Evolutionary conservation across 768 basidiomycete genomes (phyloP).

Genomic region (Kwoniella heveanensis): DNA sequence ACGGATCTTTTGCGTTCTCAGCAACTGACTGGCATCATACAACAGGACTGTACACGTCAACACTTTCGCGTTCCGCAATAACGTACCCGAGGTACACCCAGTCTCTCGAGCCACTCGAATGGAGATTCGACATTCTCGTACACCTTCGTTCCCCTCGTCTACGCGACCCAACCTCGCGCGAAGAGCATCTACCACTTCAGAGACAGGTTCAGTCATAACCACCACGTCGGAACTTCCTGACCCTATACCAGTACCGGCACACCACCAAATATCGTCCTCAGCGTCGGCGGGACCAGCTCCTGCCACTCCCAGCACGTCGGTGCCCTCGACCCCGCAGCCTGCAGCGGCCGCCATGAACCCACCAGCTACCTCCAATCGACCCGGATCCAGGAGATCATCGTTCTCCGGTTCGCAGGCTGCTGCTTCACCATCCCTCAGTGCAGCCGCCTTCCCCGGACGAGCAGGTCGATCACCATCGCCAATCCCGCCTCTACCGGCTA

Average conservation of each 20-base stretch:
- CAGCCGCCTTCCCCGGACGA: constrained; percentile 37
- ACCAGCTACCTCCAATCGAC: constrained; percentile 44
- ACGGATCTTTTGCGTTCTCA: background rate
- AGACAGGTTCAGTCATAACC: constrained; percentile 67
- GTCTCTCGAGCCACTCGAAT: constrained; percentile 80
- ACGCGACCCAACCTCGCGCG: constrained; percentile 61
- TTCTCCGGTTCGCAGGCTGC: constrained; percentile 53
- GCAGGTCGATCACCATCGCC: constrained; percentile 52
- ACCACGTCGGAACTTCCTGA: constrained; percentile 64
- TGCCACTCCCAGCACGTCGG: constrained; percentile 50
- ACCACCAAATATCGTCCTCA: constrained; percentile 13
- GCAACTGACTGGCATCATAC: background rate
- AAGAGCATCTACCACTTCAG: constrained; percentile 74
- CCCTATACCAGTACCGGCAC: constrained; percentile 55
- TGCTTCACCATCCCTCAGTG: constrained; percentile 41
- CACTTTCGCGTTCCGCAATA: constrained; percentile 73
- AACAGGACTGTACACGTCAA: constrained; percentile 85
- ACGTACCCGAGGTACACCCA: constrained; percentile 84
- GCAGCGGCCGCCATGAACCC: constrained; percentile 45
- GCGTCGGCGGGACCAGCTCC: constrained; percentile 44
- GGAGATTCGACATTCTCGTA: constrained; percentile 55
- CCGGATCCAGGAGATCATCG: constrained; percentile 50
- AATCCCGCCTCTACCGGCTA: constrained; percentile 76
- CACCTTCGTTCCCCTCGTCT: constrained; percentile 51
- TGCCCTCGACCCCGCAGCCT: constrained; percentile 50